Percentiles rank a stretch among this genome's conserved stretches.
Evolutionary conservation across 768 basidiomycete species (phyloP).

Genomic region (Tricholoma saponaceum): DNA sequence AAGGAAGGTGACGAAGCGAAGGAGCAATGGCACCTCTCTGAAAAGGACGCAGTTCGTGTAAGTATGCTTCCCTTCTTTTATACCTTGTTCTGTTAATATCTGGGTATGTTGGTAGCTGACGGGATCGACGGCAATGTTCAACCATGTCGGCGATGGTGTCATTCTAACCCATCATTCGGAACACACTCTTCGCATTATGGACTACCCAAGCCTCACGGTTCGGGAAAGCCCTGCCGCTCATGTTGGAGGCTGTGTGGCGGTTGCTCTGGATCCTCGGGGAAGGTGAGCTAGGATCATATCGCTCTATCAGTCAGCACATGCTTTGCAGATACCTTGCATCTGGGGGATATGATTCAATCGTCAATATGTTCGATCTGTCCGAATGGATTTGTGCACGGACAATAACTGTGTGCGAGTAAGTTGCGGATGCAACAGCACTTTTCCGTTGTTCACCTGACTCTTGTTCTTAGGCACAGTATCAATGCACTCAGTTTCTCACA

Average conservation of each 20-base stretch:
- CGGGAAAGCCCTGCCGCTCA: conserved; percentile 69
- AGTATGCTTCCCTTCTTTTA: not conserved
- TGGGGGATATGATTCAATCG: conserved; percentile 78
- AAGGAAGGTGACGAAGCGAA: conserved; percentile 48
- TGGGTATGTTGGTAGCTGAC: conserved; percentile 31
- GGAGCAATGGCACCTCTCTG: conserved; percentile 41
- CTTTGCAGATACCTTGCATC: conserved; percentile 67
- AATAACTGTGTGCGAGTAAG: conserved; percentile 78
- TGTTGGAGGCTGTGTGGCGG: conserved; percentile 74
- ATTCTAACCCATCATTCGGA: conserved; percentile 62
- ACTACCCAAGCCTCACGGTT: conserved; percentile 58
- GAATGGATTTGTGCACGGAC: conserved; percentile 80
- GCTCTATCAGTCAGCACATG: conserved; percentile 3
- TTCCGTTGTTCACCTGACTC: not conserved
- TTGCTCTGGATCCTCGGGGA: conserved; percentile 79
- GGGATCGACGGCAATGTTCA: conserved; percentile 70
- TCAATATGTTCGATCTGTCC: conserved; percentile 74
- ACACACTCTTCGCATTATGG: conserved; percentile 62
- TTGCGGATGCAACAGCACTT: conserved; percentile 10
- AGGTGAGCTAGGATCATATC: conserved; percentile 32
- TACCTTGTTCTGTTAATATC: conserved; percentile 1
- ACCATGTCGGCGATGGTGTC: conserved; percentile 69
- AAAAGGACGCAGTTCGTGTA: conserved; percentile 44
- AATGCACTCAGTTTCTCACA: conserved; percentile 75
- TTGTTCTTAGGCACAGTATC: conserved; percentile 53